Base-by-base conservation (phyloP, 1,284 basidiomycete species). In the Cryptococcus neoformans region DNA sequence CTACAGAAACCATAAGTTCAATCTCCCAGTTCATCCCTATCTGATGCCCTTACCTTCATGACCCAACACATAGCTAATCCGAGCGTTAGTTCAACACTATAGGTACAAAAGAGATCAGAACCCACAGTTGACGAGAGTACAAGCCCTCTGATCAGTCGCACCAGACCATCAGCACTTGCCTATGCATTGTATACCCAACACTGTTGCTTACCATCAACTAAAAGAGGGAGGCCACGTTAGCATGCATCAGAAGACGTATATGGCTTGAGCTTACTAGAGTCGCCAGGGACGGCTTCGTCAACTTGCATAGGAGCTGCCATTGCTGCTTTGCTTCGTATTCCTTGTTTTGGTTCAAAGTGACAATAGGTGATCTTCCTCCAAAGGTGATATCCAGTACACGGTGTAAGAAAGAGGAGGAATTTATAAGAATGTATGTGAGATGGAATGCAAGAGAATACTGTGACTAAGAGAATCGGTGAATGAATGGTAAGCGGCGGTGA, bases 41-140 rank as follows among this genome's bases (percentile, higher is more conserved):
- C 28, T 4, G 28, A 28, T 28, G 28, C 28, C 46, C 79, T 66
- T 72, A 92, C 93, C 93, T 84, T 96, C 93, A 78, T 96, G 92
- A 37, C 93, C 93, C 17, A 97, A 85, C 12, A 97, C 93, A 76
- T 97, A 97, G 69, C 93, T 97, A 57, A 34, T 46, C 7, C 50
- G 49, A 39, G 44, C 36, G 49, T 58, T 53, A 65, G 60, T 63
- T 54, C 62, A 36, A 10, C 14, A 61, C 55, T 21, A 60, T 54
- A 57, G 57, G 56, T 11, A 68, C 44, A 54, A 2, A 16, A 10
- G 36, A 34, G 11, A 12, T 14, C 8, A 28, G 2, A 37, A 80
- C 90, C 83, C 76, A 94, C 92, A 97, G 82, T 81, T 97, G 93
- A 70, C 93, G 88, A 67, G 92, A 95, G 81, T 97, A 97, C 50